Base-by-base conservation (phyloP, 2,329 filamentous ascomycete species). In the Leptodontidium sp. region DNA sequence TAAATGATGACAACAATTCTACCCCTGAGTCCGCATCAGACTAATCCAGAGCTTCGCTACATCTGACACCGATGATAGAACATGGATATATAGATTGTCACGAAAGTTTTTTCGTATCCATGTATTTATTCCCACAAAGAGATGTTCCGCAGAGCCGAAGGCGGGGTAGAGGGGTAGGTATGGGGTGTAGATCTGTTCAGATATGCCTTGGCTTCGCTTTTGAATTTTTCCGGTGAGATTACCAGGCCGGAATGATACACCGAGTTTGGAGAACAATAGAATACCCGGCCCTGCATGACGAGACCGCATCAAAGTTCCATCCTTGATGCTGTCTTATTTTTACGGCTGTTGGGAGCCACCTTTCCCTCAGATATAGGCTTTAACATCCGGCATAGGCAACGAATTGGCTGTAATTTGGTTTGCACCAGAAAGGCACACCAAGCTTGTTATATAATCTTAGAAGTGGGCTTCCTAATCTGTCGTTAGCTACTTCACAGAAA, bases 91-190 rank as follows among this genome's bases (percentile, higher is more conserved):
- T 32, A 52, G 9, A 32, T 1, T 1, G 4, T 32, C 50, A 32
- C 5, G 12, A 53, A 32, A 1, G 4, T 53, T n/a, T 32, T 6
- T 8, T 53, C 29, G 29, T 32, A 32, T 7, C 24, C 15, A 35
- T 53, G 12, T 17, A 32, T 32, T 2, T 50, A 50, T 1, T 50
- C 24, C 47, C 21, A 24, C 21, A 21, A 24, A 21, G 12, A 52
- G 26, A n/a, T 53, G 15, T 3, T 32, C 14, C 26, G 11, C 26
- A 26, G 50, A 53, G 26, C 50, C 26, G 12, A 35, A 53, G 50
- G 50, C 50, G 50, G 50, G 50, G 50, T 53, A 53, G 50, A 32
- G 50, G 50, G 50, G 50, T 53, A 53, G 50, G 50, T 53, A 53
- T 2, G 2, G 24, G n/a, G 6, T 53, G 50, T 53, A 24, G 50